Conservation (phyloP, 2,329 filamentous ascomycete genomes). For the Aspergillus sojae region DNA sequence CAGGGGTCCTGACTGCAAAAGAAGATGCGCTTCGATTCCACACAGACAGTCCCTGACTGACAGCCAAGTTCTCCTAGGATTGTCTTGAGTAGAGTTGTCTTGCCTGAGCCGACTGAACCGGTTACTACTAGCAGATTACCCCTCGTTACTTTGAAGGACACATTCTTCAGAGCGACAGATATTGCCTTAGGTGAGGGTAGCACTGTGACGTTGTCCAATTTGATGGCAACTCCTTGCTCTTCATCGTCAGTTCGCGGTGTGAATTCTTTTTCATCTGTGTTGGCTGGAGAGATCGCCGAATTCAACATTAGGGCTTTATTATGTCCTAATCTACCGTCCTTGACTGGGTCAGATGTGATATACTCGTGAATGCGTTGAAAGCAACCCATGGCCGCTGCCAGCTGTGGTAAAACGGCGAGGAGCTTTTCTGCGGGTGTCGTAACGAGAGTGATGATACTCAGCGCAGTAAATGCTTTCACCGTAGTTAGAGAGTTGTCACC, state of each 20-base stretch:
- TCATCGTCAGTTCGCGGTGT: not conserved
- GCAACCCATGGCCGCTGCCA: not conserved
- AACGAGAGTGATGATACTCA: constrained; percentile 2
- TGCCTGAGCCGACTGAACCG: not conserved
- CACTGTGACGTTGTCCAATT: not conserved
- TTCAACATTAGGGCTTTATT: not conserved
- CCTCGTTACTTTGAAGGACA: not conserved
- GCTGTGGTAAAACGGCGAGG: not conserved
- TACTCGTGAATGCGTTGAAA: constrained; percentile 7
- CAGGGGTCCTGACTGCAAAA: not conserved
- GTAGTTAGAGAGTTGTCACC: not conserved
- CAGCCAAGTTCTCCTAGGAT: not conserved
- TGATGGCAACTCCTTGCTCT: not conserved
- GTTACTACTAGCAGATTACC: not conserved
- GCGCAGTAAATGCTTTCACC: not conserved
- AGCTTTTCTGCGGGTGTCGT: constrained; percentile 5
- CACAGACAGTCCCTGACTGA: not conserved
- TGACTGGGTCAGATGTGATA: not conserved
- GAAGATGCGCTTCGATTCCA: not conserved
- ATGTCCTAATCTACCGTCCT: not conserved
- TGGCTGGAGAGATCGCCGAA: not conserved
- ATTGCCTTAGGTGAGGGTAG: not conserved
- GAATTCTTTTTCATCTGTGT: constrained; percentile 1
- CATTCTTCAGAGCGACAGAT: not conserved
- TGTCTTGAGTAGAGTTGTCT: not conserved